phyloP scores from a whole-genome alignment of 768 basidiomycete genomes.

The Scleroderma bovista region DNA sequence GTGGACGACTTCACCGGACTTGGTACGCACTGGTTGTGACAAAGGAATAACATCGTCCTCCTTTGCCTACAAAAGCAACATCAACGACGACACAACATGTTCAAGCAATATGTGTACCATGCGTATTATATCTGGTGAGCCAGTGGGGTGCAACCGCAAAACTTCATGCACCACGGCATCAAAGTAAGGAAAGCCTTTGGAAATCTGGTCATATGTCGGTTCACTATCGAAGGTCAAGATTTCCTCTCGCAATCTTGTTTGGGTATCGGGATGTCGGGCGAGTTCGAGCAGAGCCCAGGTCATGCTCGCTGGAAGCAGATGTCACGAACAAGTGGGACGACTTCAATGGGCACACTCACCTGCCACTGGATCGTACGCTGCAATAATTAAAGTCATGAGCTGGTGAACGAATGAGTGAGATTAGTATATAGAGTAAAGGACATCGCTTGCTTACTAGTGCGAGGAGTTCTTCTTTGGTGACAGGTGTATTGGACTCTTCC shows the following conservation, averaged over 20 bases:
- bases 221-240: constrained; percentile 38
- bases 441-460: constrained; percentile 9
- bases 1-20: constrained; percentile 34
- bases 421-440: neutral
- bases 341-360: constrained; percentile 4
- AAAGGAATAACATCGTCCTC: constrained; percentile 58
- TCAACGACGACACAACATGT: neutral
- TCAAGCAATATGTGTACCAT: constrained; percentile 2
- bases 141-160: constrained; percentile 38
- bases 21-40: constrained; percentile 39
- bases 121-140: constrained; percentile 19
- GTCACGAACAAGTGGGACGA: too few relatives aligned
- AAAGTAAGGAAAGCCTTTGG: constrained; percentile 45
- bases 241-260: constrained; percentile 46
- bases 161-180: constrained; percentile 45
- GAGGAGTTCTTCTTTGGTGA: constrained; percentile 24
- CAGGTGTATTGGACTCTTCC: constrained; percentile 15
- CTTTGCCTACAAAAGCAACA: constrained; percentile 29
- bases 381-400: constrained; percentile 14
- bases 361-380: constrained; percentile 20
- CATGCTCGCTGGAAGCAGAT: constrained; percentile 5
- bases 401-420: neutral
- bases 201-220: constrained; percentile 51
- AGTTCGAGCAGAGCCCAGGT: constrained; percentile 55
- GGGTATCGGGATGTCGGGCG: constrained; percentile 37